Conservation (phyloP, 2,329 filamentous ascomycete genomes). For the Fusarium sp. region DNA sequence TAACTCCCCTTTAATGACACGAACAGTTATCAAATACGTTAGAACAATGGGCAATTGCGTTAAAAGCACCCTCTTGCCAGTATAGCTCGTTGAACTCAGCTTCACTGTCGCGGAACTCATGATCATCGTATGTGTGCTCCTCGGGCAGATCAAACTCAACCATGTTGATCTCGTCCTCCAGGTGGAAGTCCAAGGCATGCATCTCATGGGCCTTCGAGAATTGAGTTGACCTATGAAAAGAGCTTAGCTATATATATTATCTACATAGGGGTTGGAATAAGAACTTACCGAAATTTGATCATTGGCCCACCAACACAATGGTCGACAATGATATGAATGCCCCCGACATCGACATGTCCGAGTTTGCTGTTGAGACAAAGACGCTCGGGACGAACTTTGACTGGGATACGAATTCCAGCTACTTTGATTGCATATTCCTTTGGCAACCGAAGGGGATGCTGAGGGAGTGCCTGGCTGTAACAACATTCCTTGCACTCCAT, state of each 20-base stretch:
- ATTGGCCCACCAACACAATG: background rate
- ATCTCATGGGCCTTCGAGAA: slow-evolving; percentile 28
- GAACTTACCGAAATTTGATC: slow-evolving; percentile 31
- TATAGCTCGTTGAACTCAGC: background rate
- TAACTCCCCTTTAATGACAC: background rate
- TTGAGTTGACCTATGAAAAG: slow-evolving; percentile 19
- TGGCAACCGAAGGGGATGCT: background rate
- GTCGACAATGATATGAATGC: slow-evolving; percentile 28
- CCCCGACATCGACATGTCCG: slow-evolving; percentile 18
- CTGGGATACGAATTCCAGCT: background rate
- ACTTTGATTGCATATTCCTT: background rate
- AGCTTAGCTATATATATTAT: background rate
- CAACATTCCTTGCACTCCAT: slow-evolving; percentile 21
- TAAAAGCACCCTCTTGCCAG: background rate
- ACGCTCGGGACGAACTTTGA: slow-evolving; percentile 8
- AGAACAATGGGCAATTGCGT: slow-evolving; percentile 3
- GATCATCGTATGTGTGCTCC: background rate
- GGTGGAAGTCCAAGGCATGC: slow-evolving; percentile 5
- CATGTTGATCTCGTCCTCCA: background rate
- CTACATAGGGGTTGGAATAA: background rate
- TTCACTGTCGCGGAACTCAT: background rate
- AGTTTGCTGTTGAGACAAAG: slow-evolving; percentile 24
- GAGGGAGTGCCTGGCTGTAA: background rate
- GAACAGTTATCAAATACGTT: slow-evolving; percentile 16
- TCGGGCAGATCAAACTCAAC: background rate